phyloP scores from a whole-genome alignment of 2,329 filamentous ascomycete genomes.

The Tolypocladium cylindrosporum region DNA sequence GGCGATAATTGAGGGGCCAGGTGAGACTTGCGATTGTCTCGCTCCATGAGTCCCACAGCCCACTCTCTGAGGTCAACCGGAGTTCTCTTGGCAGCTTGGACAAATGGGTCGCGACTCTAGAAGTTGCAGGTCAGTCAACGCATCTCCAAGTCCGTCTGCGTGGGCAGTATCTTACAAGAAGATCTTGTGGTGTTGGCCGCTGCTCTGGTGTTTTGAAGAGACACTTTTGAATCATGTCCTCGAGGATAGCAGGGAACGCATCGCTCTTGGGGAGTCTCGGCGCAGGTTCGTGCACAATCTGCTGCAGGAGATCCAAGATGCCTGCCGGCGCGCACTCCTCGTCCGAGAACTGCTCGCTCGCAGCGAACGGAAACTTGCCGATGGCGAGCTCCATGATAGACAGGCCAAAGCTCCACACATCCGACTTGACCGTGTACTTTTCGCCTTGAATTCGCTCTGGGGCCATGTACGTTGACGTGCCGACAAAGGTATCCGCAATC shows the following conservation, averaged over 20 bases:
- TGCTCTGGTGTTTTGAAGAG: conserved; percentile 81
- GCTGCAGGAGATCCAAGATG: conserved; percentile 89
- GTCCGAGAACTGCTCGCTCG: conserved; percentile 60
- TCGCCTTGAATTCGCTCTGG: conserved; percentile 96
- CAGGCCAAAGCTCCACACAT: conserved; percentile 96
- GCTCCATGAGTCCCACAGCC: conserved; percentile 89
- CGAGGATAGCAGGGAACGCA: conserved; percentile 87
- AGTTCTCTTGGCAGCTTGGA: conserved; percentile 92
- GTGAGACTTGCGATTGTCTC: conserved; percentile 91
- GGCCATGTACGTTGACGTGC: conserved; percentile 98
- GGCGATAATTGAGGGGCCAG: conserved; percentile 73
- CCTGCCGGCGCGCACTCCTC: conserved; percentile 79
- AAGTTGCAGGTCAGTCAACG: conserved; percentile 3
- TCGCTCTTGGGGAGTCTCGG: conserved; percentile 93
- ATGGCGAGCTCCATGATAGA: conserved; percentile 96
- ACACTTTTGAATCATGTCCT: conserved; percentile 96
- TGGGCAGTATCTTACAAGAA: conserved; percentile 52
- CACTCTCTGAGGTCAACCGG: conserved; percentile 89
- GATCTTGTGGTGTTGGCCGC: conserved; percentile 83
- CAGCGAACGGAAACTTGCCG: conserved; percentile 89
- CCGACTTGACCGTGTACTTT: conserved; percentile 94
- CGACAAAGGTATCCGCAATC: conserved; percentile 95
- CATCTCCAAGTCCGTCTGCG: not conserved
- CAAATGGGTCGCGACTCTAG: conserved; percentile 84
- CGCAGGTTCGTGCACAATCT: conserved; percentile 93